Percentiles rank a stretch among this genome's conserved stretches.
These are phyloP conservation scores for Combretum micranthum DNA, from an alignment of 345 rosid species.

Conservation along the genomic window DNA sequence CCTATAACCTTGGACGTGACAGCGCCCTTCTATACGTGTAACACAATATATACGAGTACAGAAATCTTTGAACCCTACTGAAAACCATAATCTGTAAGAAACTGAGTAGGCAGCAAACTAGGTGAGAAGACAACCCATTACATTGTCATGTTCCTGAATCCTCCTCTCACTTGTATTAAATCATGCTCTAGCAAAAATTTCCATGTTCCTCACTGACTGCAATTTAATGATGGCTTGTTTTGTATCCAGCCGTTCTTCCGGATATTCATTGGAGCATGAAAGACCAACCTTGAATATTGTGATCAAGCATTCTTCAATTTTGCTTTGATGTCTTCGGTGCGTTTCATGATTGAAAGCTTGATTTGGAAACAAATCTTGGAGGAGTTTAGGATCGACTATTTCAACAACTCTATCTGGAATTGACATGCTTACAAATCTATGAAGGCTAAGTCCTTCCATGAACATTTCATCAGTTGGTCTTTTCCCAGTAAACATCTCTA, in stretches of 20 bases:
- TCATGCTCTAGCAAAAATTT: neutral
- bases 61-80: too few species aligned
- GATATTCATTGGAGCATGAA: constrained; percentile 13
- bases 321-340: neutral
- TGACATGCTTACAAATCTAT: constrained; percentile 12
- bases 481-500: constrained; percentile 27
- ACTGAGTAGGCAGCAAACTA: too few species aligned
- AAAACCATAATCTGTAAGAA: too few species aligned
- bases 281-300: constrained; percentile 13
- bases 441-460: constrained; percentile 21
- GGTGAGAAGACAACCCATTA: too few species aligned
- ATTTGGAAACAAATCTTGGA: constrained; percentile 8
- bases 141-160: too few species aligned
- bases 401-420: constrained; percentile 14
- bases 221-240: constrained; percentile 6
- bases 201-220: constrained; percentile 5
- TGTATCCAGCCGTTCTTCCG: constrained; percentile 10
- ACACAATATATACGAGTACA: too few species aligned
- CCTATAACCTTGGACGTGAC: too few species aligned
- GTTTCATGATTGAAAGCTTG: neutral
- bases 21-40: too few species aligned
- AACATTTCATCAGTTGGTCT: constrained; percentile 24
- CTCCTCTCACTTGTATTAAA: too few species aligned
- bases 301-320: constrained; percentile 10
- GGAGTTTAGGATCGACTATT: constrained; percentile 9